Evolutionary conservation across 176 grass and related monocot genomes (phyloP).

Genomic region (Oryza brachyantha): DNA sequence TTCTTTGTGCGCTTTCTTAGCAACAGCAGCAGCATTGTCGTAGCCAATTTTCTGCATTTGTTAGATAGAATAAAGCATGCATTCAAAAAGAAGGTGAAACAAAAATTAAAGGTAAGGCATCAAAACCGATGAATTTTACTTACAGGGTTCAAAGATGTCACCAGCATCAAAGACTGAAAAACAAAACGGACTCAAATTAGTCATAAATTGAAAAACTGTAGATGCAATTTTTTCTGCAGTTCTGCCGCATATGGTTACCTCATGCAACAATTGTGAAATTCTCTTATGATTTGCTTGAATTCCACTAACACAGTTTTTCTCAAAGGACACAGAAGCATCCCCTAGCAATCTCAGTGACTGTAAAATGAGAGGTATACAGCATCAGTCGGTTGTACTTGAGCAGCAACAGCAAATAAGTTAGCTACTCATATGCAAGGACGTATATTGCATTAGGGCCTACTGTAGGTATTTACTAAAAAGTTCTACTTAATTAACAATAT

Average conservation of each 20-base stretch:
- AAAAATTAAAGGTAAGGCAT: conserved; percentile 9
- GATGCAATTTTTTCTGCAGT: neutral
- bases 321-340: conserved; percentile 85
- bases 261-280: conserved; percentile 88
- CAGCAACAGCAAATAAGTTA: conserved; percentile 26
- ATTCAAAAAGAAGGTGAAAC: neutral
- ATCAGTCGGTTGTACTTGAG: neutral
- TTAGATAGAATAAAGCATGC: conserved; percentile 23
- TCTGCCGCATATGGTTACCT: conserved; percentile 44
- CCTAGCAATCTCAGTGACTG: conserved; percentile 90
- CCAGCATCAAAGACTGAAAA: conserved; percentile 90
- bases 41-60: conserved; percentile 92
- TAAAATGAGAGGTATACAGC: neutral
- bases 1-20: conserved; percentile 99
- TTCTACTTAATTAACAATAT: too few species aligned
- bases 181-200: conserved; percentile 34
- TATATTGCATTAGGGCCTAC: neutral
- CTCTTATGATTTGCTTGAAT: conserved; percentile 91
- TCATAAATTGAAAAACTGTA: conserved; percentile 1
- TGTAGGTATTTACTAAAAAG: conserved; percentile 2
- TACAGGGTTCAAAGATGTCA: conserved; percentile 96
- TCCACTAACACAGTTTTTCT: conserved; percentile 95
- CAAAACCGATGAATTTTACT: conserved; percentile 32
- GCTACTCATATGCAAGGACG: conserved; percentile 3
- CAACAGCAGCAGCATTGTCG: conserved; percentile 87